These are phyloP conservation scores for Speleostelium caveatum DNA, from an alignment of 78 protist species.

Conservation along the genomic window DNA sequence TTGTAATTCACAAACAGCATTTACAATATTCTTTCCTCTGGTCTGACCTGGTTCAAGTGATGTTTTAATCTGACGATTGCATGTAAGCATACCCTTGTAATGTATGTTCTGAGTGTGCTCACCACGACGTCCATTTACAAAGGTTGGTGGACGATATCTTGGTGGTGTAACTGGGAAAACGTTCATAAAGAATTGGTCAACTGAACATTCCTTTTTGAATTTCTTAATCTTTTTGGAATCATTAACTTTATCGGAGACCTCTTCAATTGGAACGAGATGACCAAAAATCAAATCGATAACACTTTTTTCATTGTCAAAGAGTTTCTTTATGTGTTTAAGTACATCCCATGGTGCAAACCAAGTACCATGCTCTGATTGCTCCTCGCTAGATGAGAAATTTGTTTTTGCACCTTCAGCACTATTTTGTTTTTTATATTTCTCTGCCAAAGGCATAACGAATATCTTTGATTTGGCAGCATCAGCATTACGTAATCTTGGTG, in stretches of 20 bases:
- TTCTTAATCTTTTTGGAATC: background rate
- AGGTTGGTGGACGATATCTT: slow-evolving; percentile 50
- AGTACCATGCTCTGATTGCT: slow-evolving; percentile 43
- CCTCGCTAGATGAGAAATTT: slow-evolving; percentile 53
- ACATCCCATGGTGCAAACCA: slow-evolving; percentile 77
- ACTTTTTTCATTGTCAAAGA: slow-evolving; percentile 42
- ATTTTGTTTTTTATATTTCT: background rate
- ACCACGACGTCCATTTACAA: slow-evolving; percentile 33
- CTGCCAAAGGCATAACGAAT: slow-evolving; percentile 51
- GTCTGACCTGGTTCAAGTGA: slow-evolving; percentile 24
- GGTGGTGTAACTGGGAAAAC: slow-evolving; percentile 65
- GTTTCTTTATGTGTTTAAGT: background rate
- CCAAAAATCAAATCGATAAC: slow-evolving; percentile 56
- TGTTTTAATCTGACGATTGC: slow-evolving; percentile 10
- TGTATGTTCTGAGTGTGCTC: slow-evolving; percentile 43
- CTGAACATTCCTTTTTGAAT: slow-evolving; percentile 2
- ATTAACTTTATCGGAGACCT: background rate
- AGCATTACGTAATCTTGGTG: slow-evolving; percentile 68
- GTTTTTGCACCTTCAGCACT: background rate
- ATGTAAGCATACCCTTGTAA: slow-evolving; percentile 37
- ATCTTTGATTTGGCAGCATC: slow-evolving; percentile 49
- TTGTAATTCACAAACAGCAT: slow-evolving; percentile 82
- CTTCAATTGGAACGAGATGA: slow-evolving; percentile 8
- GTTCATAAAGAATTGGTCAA: slow-evolving; percentile 40
- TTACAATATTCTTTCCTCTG: slow-evolving; percentile 54